Conservation (phyloP, 768 basidiomycete species). For the Leccinum truebloodii region DNA sequence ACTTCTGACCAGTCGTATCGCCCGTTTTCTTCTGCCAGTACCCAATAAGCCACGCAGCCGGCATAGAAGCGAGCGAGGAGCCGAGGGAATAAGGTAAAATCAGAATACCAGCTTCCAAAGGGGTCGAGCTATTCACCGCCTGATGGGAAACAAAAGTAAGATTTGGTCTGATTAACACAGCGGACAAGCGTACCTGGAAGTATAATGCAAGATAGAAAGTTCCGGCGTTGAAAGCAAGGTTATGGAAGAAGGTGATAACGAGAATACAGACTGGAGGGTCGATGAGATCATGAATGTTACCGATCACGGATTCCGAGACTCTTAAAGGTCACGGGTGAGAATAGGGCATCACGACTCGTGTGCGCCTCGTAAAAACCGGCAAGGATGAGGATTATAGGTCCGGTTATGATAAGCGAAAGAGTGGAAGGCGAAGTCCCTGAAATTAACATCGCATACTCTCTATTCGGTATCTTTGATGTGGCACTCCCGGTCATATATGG, state of each 20-base stretch:
- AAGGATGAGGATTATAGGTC: slow-evolving; percentile 51
- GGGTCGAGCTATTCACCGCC: slow-evolving; percentile 72
- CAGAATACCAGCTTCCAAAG: slow-evolving; percentile 69
- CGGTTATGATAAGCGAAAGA: slow-evolving; percentile 57
- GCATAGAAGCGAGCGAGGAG: slow-evolving; percentile 82
- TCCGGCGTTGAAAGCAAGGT: slow-evolving; percentile 79
- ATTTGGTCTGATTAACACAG: slow-evolving; percentile 1
- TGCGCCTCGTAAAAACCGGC: slow-evolving; percentile 69
- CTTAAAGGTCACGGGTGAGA: slow-evolving; percentile 64
- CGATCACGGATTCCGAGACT: slow-evolving; percentile 36
- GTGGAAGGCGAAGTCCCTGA: slow-evolving; percentile 68
- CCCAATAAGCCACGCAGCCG: slow-evolving; percentile 81
- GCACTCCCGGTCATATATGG: too few species aligned
- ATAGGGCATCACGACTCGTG: slow-evolving; percentile 69
- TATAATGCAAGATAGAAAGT: slow-evolving; percentile 86
- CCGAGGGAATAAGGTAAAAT: slow-evolving; percentile 85
- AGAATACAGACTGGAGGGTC: slow-evolving; percentile 58
- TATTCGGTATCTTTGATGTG: too few species aligned
- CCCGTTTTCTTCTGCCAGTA: slow-evolving; percentile 58
- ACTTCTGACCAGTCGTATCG: slow-evolving; percentile 65
- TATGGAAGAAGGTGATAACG: slow-evolving; percentile 74
- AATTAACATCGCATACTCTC: neutral
- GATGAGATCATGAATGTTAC: slow-evolving; percentile 11
- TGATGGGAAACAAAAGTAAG: slow-evolving; percentile 29
- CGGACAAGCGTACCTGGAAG: slow-evolving; percentile 59